Evolutionary conservation across 2,329 filamentous ascomycete genomes (phyloP).

Genomic region (Sphaerulina musiva): DNA sequence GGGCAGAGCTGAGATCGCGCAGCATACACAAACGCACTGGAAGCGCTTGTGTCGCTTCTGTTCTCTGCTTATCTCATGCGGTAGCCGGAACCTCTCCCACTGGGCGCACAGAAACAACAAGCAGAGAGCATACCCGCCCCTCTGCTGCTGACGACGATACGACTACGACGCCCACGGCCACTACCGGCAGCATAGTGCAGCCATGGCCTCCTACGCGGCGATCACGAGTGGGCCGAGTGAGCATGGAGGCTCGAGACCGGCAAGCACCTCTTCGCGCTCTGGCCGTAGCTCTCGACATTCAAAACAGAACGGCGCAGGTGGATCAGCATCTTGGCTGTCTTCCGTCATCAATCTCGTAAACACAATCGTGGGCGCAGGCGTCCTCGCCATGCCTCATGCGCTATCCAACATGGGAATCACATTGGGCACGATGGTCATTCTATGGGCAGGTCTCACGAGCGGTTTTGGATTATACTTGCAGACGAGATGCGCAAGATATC

Average conservation of each 20-base stretch:
- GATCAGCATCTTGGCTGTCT: conserved; percentile 80
- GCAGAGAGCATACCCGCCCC: not conserved
- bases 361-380: conserved; percentile 92
- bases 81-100: conserved; percentile 3
- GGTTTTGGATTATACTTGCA: conserved; percentile 94
- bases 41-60: conserved; percentile 11
- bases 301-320: conserved; percentile 61
- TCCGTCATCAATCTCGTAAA: conserved; percentile 94
- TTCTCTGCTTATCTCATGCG: conserved; percentile 1
- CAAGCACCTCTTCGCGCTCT: conserved; percentile 38
- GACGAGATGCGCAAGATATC: conserved; percentile 82
- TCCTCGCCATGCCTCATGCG: conserved; percentile 90
- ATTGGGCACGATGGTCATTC: conserved; percentile 72
- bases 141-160: not conserved
- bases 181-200: not conserved
- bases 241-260: conserved; percentile 35
- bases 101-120: not conserved
- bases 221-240: conserved; percentile 38
- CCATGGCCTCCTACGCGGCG: conserved; percentile 44
- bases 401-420: conserved; percentile 93
- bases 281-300: conserved; percentile 54
- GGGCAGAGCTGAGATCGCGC: not conserved
- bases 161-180: not conserved
- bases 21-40: not conserved
- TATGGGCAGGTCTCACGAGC: conserved; percentile 85